Evolutionary conservation across 1,284 basidiomycete species (phyloP).

Genomic region (Irpex lacteus): DNA sequence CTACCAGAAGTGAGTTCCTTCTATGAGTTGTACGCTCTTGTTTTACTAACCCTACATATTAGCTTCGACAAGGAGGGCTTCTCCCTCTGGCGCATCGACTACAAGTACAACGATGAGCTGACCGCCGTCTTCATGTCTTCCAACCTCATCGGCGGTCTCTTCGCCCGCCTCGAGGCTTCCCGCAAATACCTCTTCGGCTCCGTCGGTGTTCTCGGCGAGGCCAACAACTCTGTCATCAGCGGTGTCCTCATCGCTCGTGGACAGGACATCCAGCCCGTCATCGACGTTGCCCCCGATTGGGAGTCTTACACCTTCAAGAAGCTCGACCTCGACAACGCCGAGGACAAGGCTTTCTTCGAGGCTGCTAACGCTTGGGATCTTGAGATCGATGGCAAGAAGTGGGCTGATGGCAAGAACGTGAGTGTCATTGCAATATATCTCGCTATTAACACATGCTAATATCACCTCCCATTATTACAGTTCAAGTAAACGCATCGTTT

Average conservation of each 20-base stretch:
- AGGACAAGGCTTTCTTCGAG: constrained; percentile 88
- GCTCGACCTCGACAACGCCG: constrained; percentile 64
- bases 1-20: constrained; percentile 73
- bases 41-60: constrained; percentile 15
- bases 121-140: constrained; percentile 92
- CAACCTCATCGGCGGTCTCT: constrained; percentile 91
- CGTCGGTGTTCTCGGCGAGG: constrained; percentile 83
- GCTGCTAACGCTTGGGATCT: constrained; percentile 89
- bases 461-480: constrained; percentile 16
- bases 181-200: constrained; percentile 96
- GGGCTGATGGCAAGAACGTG: constrained; percentile 86
- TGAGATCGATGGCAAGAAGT: constrained; percentile 80
- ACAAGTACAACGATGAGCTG: constrained; percentile 97
- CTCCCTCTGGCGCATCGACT: constrained; percentile 91
- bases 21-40: constrained; percentile 12
- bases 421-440: constrained; percentile 18
- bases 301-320: constrained; percentile 86
- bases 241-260: constrained; percentile 87
- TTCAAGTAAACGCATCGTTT: constrained; percentile 29
- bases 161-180: constrained; percentile 93
- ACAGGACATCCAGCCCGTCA: constrained; percentile 62
- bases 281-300: constrained; percentile 88
- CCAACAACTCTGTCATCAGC: constrained; percentile 75
- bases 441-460: not conserved
- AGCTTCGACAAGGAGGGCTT: constrained; percentile 91